Evolutionary conservation across 345 rosid species (phyloP), one percentile per base, ranked within the genome.

Genomic region (Euphorbia pulcherrima): DNA sequence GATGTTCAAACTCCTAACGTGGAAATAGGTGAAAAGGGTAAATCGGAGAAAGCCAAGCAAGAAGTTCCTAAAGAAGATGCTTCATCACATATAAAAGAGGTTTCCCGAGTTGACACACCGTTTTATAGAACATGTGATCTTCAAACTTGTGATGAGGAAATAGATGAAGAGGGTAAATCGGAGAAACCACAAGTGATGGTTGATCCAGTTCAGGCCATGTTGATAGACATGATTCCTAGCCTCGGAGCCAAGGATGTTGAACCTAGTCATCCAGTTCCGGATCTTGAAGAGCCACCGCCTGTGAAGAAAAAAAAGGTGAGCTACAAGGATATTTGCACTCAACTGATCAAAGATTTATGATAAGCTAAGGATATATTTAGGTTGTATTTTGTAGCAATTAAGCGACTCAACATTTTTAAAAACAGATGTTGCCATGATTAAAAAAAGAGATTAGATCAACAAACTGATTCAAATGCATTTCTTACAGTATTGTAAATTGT

Each of bases 161-260:
- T 30, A 62, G 17, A 29, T 35, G 74, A 23, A 58, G 50, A 54
- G 0, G 67, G 71, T 53, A 79, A 46, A 39, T 60, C 65, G 8
- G 67, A 67, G 64, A 58, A 69, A 21, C 16, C 18, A 14, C 58
- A 73, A 61, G 67, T 80, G 44, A 76, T 67, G 86, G 83, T 78
- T 54, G 95, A 89, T 82, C 96, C 97, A 8, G 85, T 91, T 74
- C 83, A 87, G 65, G 90, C 95, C 35, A 91, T 94, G 92, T 75
- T 91, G 72, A 67, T 85, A 68, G 74, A 82, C 82, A 88, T 94
- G 97, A 77, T 94, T 77, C 99, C 99, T 7, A 81, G 88, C 75
- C 92, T 91, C 16, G 82, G 89, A 64, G 41, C 54, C 62, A 85
- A 81, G 75, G 82, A 77, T 17, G 62, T 41, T 8, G 85, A 70